Base-by-base conservation (phyloP, 805 yeast genomes). In the Komagataella populi region DNA sequence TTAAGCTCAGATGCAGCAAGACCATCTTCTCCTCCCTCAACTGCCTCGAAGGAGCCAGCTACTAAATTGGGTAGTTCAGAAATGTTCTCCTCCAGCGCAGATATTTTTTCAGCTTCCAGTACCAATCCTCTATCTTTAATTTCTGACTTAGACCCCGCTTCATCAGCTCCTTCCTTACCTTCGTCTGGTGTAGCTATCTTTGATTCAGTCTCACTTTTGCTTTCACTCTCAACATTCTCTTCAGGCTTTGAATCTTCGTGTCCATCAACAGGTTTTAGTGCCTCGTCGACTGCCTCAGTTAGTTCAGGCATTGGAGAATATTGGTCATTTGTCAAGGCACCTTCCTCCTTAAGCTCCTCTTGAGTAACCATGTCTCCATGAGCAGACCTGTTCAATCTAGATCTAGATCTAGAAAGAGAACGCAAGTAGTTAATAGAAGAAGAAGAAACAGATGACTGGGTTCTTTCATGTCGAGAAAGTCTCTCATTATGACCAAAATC, bases 351-450 rank as follows among this genome's bases (percentile, higher is more conserved):
- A 55, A 80, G 68, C 47, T 73, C 80, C 1, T 62, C 60, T n/a
- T 71, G 62, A 17, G 55, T 56, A 39, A 51, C 55, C 6, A 45
- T 44, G 44, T 55, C 55, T 45, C 56, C 45, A 22, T 63, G 63
- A 20, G 53, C 50, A n/a, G 47, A 22, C 14, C 24, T 22, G 12
- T n/a, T 45, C 23, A 69, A 70, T 63, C 84, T 71, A 6, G 84
- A 77, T 59, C 85, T 70, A 1, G 85, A 80, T 62, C 85, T 70
- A 1, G 86, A 81, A 47, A 81, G 78, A 1, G 84, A 77, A 57
- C 89, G 74, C 55, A 84, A 68, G 60, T 81, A 84, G 54, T 77
- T 70, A 45, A 76, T 63, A 0, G 81, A 74, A 16, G 80, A 64
- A 2, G 60, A 50, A 47, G 18, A 60, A 55, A 59, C 59, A 3